A percentile compares a stretch with the other conserved stretches of the same genome.
Evolutionary conservation across 2,329 filamentous ascomycete species (phyloP).

Genomic region (Neocucurbitaria cava): DNA sequence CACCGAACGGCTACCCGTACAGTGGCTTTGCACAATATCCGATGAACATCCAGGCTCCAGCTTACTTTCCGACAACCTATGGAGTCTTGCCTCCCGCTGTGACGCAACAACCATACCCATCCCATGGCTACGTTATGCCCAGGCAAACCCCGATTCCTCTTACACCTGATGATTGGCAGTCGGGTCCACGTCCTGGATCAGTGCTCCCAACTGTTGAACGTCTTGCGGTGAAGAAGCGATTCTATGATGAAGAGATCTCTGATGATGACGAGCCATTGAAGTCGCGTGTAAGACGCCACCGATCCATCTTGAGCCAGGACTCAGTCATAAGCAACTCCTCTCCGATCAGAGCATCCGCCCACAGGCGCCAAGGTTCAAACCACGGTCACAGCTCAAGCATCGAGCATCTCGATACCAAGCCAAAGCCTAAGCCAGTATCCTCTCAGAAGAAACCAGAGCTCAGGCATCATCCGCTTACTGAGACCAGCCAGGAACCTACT

Average conservation of each 20-base stretch:
- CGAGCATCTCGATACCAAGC: constrained; percentile 1
- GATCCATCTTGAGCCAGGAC: constrained; percentile 7
- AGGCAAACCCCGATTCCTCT: neutral
- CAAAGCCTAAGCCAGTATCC: neutral
- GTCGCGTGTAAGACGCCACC: constrained; percentile 13
- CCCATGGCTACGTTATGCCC: neutral
- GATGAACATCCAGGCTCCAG: neutral
- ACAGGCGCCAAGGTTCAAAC: neutral
- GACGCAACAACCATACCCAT: neutral
- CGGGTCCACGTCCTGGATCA: neutral
- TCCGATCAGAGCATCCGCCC: neutral
- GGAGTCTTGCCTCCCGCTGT: neutral
- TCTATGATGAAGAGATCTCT: constrained; percentile 1
- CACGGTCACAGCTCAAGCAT: constrained; percentile 1
- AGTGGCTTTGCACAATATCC: neutral
- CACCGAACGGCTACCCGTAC: neutral
- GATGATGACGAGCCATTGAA: constrained; percentile 29
- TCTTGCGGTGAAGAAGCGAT: neutral
- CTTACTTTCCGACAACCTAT: no score
- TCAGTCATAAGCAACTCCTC: neutral
- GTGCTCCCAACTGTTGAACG: neutral
- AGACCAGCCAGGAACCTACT: neutral
- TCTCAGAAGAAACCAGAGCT: neutral
- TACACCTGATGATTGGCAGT: neutral
- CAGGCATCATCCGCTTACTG: neutral